phyloP scores from a whole-genome alignment of 805 yeast genomes.

The Wickerhamomyces queroliae region DNA sequence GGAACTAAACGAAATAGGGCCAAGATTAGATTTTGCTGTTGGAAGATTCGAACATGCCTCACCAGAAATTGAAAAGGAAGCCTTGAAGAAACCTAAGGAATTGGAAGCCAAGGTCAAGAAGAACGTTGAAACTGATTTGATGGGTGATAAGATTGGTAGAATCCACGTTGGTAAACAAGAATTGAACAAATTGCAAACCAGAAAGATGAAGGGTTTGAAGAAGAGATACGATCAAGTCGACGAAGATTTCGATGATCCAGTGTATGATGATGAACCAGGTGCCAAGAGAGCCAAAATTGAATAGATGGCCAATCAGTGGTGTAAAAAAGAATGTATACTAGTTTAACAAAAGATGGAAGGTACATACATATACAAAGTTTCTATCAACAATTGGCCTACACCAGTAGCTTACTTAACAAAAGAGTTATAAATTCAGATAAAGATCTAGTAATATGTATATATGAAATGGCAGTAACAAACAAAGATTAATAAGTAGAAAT shows the following conservation, averaged over 20 bases:
- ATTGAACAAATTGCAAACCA: conserved; percentile 80
- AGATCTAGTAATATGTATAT: background rate
- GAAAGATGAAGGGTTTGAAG: conserved; percentile 98
- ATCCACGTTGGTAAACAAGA: conserved; percentile 96
- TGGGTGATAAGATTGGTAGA: conserved; percentile 97
- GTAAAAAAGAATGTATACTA: conserved; percentile 2
- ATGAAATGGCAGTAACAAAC: no score
- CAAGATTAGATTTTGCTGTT: conserved; percentile 86
- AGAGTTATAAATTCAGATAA: background rate
- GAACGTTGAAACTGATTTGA: conserved; percentile 77
- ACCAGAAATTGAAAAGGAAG: conserved; percentile 89
- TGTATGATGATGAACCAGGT: conserved; percentile 35
- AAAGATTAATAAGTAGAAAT: background rate
- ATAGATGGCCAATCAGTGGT: conserved; percentile 6
- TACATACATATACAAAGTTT: background rate
- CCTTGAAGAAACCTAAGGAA: conserved; percentile 74
- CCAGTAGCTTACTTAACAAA: background rate
- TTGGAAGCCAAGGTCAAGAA: conserved; percentile 77
- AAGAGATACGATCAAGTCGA: conserved; percentile 70
- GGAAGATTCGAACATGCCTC: conserved; percentile 82
- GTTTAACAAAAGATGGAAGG: background rate
- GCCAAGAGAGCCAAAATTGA: conserved; percentile 22
- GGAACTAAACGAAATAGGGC: conserved; percentile 92
- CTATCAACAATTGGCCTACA: no score
- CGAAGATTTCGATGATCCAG: conserved; percentile 48